phyloP scores from a whole-genome alignment of 768 basidiomycete species.

The Termitomyces sp. region DNA sequence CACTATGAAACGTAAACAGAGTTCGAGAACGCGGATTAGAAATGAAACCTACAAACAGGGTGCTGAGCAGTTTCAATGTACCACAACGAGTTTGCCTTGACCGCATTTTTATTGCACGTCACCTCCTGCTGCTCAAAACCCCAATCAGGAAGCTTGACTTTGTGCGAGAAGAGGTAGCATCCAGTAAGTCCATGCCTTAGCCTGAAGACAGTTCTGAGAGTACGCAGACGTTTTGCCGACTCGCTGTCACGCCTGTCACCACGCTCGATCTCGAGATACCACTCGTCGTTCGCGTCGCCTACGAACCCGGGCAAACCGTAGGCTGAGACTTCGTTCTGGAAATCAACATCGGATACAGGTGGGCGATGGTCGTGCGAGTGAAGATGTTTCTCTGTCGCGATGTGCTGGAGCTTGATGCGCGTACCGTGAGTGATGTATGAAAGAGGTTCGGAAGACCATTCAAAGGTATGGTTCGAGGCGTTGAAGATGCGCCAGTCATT shows the following conservation, averaged over 20 bases:
- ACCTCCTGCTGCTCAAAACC: slow-evolving; percentile 98
- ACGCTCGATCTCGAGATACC: slow-evolving; percentile 80
- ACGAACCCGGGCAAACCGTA: slow-evolving; percentile 85
- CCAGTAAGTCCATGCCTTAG: slow-evolving; percentile 82
- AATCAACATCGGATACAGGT: slow-evolving; percentile 95
- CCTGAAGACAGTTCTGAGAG: slow-evolving; percentile 78
- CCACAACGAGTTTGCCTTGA: slow-evolving; percentile 87
- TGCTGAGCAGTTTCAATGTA: slow-evolving; percentile 86
- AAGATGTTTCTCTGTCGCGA: slow-evolving; percentile 74
- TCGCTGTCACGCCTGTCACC: slow-evolving; percentile 60
- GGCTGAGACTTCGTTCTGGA: slow-evolving; percentile 96
- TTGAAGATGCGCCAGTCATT: slow-evolving; percentile 89
- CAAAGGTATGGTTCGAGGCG: slow-evolving; percentile 43
- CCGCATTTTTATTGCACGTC: slow-evolving; percentile 98
- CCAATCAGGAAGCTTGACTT: slow-evolving; percentile 97
- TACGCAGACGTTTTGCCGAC: slow-evolving; percentile 66
- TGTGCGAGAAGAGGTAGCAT: slow-evolving; percentile 97
- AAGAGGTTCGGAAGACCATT: slow-evolving; percentile 50
- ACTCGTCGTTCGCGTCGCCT: slow-evolving; percentile 93
- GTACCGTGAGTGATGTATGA: slow-evolving; percentile 58
- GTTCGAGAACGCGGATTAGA: background rate
- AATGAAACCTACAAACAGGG: slow-evolving; percentile 47
- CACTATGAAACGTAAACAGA: slow-evolving; percentile 38
- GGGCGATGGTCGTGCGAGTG: slow-evolving; percentile 96
- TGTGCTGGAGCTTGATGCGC: slow-evolving; percentile 79